A percentile compares a stretch with the other conserved stretches of the same genome.
Conservation (phyloP, 257 asterid genomes). For the Craterostigma plantagineum region DNA sequence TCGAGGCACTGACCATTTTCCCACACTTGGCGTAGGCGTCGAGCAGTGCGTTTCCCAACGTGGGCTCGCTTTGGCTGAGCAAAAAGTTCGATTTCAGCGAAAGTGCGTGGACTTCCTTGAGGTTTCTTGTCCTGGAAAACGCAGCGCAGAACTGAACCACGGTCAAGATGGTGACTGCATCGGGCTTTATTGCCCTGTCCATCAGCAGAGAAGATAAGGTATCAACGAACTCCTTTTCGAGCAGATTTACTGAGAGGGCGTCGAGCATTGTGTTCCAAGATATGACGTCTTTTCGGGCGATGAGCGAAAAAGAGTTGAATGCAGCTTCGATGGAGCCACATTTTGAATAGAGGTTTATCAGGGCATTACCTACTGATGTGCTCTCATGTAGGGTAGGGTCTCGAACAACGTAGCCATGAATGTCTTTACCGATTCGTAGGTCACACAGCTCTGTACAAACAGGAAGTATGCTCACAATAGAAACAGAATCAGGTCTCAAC, state of each 20-base stretch:
- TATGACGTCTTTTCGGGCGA: constrained; percentile 37
- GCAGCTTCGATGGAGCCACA: constrained; percentile 37
- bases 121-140: constrained; percentile 19
- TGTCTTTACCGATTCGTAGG: constrained; percentile 45
- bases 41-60: constrained; percentile 46
- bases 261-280: constrained; percentile 82
- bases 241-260: constrained; percentile 29
- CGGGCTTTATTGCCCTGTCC: constrained; percentile 35
- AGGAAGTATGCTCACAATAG: constrained; percentile 61
- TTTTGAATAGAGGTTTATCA: constrained; percentile 50
- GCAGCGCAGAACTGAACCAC: constrained; percentile 25
- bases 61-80: constrained; percentile 24
- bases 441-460: constrained; percentile 32
- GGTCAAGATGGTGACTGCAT: constrained; percentile 42
- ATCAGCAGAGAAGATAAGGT: constrained; percentile 29
- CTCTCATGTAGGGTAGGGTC: constrained; percentile 20
- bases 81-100: constrained; percentile 28
- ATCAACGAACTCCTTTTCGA: constrained; percentile 24
- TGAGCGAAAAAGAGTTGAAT: constrained; percentile 21
- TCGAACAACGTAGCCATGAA: constrained; percentile 53
- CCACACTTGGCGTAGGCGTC: constrained; percentile 74
- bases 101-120: constrained; percentile 67
- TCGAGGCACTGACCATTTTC: constrained; percentile 35
- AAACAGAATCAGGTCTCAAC: constrained; percentile 34
- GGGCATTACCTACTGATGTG: constrained; percentile 51